Evolutionary conservation across 345 rosid species (phyloP).

Genomic region (Arabidopsis arenosa): DNA sequence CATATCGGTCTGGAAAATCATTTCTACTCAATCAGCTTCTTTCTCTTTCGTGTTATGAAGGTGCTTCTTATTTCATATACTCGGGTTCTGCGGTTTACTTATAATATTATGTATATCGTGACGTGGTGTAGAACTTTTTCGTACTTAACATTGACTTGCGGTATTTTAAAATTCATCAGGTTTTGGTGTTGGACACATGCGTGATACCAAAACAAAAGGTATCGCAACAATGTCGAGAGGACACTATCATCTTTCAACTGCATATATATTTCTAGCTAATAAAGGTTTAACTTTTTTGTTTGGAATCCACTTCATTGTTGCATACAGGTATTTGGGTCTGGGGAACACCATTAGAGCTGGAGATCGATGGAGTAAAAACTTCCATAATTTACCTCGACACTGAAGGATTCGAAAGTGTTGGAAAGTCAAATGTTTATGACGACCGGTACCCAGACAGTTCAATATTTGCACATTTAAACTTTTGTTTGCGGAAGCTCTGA

Average conservation of each 20-base stretch:
- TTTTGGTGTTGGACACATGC: slow-evolving; percentile 99
- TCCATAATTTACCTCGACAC: slow-evolving; percentile 95
- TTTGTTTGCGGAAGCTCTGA: slow-evolving; percentile 8
- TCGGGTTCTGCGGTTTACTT: slow-evolving; percentile 18
- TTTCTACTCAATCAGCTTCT: slow-evolving; percentile 98
- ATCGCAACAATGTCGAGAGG: slow-evolving; percentile 21
- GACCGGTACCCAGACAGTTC: slow-evolving; percentile 65
- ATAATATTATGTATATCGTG: not conserved
- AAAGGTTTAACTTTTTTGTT: not conserved
- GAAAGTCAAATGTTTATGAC: slow-evolving; percentile 98
- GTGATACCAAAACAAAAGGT: slow-evolving; percentile 99
- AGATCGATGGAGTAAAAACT: slow-evolving; percentile 77
- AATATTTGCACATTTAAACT: not conserved
- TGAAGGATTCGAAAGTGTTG: slow-evolving; percentile 98
- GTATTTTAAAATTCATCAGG: slow-evolving; percentile 52
- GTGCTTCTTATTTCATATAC: slow-evolving; percentile 50
- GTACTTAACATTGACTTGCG: not conserved
- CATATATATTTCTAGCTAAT: slow-evolving; percentile 4
- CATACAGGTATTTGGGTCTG: slow-evolving; percentile 95
- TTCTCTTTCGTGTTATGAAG: slow-evolving; percentile 97
- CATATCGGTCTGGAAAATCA: slow-evolving; percentile 98
- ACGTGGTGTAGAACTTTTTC: not conserved
- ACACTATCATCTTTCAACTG: not conserved
- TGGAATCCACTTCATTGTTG: slow-evolving; percentile 15
- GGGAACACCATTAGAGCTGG: slow-evolving; percentile 88